Conservation (phyloP, 768 basidiomycete species). For the Coprinopsis marcescibilis region DNA sequence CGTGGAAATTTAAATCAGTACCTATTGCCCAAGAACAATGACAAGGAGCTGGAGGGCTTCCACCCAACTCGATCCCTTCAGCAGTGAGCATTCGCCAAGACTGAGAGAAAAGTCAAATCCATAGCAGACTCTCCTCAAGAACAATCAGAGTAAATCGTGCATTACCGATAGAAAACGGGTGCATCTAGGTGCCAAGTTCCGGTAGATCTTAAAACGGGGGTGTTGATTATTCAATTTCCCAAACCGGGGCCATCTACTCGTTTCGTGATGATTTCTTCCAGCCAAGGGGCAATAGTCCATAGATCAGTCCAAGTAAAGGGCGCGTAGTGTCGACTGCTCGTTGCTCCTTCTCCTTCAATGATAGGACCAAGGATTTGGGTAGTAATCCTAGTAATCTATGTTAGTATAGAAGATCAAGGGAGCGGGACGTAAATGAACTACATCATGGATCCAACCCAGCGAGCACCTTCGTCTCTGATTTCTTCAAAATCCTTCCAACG, state of each 20-base stretch:
- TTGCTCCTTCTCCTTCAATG: slow-evolving; percentile 33
- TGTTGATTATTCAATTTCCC: slow-evolving; percentile 33
- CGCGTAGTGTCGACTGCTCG: slow-evolving; percentile 53
- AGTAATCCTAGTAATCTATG: slow-evolving; percentile 41
- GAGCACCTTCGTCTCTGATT: slow-evolving; percentile 45
- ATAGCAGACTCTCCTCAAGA: too few species aligned
- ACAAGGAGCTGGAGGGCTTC: too few species aligned
- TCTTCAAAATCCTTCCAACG: slow-evolving; percentile 52
- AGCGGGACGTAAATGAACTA: slow-evolving; percentile 23
- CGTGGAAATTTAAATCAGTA: too few species aligned
- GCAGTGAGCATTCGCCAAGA: too few species aligned
- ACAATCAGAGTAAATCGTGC: too few species aligned
- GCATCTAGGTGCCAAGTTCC: too few species aligned
- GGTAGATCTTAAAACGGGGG: too few species aligned
- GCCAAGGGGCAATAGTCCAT: slow-evolving; percentile 72
- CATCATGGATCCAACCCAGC: slow-evolving; percentile 75
- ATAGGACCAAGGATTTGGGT: slow-evolving; percentile 50
- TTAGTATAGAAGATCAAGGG: slow-evolving; percentile 5
- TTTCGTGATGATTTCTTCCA: slow-evolving; percentile 58
- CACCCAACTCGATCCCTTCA: too few species aligned
- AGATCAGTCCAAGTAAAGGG: slow-evolving; percentile 70
- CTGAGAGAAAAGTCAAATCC: too few species aligned
- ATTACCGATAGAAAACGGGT: too few species aligned
- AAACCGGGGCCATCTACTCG: slow-evolving; percentile 69
- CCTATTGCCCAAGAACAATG: too few species aligned